Evolutionary conservation across 73 alveolate species (phyloP).

Genomic region (Blepharisma stoltei): DNA sequence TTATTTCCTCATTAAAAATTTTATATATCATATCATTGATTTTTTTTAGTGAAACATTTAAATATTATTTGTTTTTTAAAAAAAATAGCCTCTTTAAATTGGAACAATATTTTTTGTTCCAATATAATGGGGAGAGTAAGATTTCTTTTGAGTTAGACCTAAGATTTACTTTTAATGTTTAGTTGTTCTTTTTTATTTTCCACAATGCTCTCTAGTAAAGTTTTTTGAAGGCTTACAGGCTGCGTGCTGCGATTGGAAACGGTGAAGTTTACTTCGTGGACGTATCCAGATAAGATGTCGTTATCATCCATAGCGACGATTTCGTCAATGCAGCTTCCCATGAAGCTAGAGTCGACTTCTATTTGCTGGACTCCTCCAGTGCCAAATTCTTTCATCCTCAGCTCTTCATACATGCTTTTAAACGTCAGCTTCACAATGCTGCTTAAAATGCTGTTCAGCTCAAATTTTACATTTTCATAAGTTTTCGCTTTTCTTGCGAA

Average conservation of each 20-base stretch:
- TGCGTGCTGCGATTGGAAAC: neutral
- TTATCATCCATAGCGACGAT: neutral
- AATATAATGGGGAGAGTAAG: too few relatives aligned
- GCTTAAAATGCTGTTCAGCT: neutral
- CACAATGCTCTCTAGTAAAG: slow-evolving; percentile 16
- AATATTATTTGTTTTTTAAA: too few relatives aligned
- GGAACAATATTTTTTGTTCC: too few relatives aligned
- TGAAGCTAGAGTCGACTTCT: slow-evolving; percentile 7
- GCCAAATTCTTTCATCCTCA: slow-evolving; percentile 4
- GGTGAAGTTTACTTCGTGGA: neutral
- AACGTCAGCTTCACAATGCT: neutral
- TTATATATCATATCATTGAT: too few relatives aligned
- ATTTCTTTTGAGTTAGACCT: too few relatives aligned
- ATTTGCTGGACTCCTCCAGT: slow-evolving; percentile 27
- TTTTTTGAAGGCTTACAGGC: neutral
- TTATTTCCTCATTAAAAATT: too few relatives aligned
- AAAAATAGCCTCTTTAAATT: too few relatives aligned
- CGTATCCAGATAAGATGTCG: neutral
- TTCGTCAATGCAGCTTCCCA: slow-evolving; percentile 5
- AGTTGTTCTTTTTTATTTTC: slow-evolving; percentile 8
- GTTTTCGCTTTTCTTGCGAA: slow-evolving; percentile 10
- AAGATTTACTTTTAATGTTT: neutral
- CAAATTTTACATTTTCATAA: slow-evolving; percentile 1
- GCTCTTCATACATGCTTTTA: slow-evolving; percentile 26
- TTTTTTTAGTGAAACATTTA: too few relatives aligned